Base-by-base conservation (phyloP, 2,329 filamentous ascomycete genomes). In the Epichloe typhina region DNA sequence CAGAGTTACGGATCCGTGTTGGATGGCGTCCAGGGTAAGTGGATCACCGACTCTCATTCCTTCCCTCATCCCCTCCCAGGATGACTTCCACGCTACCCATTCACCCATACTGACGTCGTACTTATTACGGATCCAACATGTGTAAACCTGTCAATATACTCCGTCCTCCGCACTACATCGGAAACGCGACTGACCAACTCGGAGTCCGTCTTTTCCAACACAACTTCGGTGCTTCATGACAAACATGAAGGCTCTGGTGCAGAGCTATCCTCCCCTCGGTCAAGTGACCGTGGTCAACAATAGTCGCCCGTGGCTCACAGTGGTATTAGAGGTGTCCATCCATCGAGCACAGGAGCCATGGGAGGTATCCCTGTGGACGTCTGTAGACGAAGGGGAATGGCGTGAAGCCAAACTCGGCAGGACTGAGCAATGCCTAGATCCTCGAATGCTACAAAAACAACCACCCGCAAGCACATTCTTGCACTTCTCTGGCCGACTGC, bases 311-410 rank as follows among this genome's bases (percentile, higher is more conserved):
- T 62, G 64, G 1, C 83, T 96, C 57, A 82, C 77, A 0, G 82
- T 85, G 6, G 66, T 90, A 12, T 72, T 95, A 35, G 82, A 90
- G 57, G 78, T 83, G 41, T 77, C 79, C 40, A 66, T 64, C 21
- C 71, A 70, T 37, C 75, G 75, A 45, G 71, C 72, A 7, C 68
- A 76, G 15, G 70, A 79, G 54, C 60, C 72, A 19, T 93, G 86
- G 83, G 77, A 93, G 58, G 77, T 88, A 35, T 78, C 79, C 15
- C 66, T 94, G 7, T 95, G 88, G 87, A 80, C 87, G 52, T 74
- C 74, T 4, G 55, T 60, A 55, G 82, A 84, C 57, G 76, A 77
- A 48, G 63, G 69, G 26, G 71, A 72, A 56, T 72, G 76, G 80
- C 54, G 67, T 66, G 69, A 90, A 72, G 77, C 69, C 17, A 51